Evolutionary conservation across 2,329 filamentous ascomycete species (phyloP).

Genomic region (Xylariaceae sp.): DNA sequence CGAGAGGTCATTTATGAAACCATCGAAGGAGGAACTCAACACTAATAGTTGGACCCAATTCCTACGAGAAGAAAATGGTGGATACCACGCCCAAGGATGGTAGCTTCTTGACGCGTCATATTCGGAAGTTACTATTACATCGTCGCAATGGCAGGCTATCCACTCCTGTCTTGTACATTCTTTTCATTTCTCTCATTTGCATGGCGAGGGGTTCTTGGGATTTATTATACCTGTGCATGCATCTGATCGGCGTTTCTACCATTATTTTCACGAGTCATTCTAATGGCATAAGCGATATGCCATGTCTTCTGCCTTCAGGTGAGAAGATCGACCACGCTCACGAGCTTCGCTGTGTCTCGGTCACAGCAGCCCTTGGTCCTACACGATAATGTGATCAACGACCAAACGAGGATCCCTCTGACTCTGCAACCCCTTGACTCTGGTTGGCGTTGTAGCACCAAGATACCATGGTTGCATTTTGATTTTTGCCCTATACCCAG

Average conservation of each 20-base stretch:
- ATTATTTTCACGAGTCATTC: conserved; percentile 29
- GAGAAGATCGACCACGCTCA: conserved; percentile 3
- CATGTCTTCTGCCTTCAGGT: conserved; percentile 18
- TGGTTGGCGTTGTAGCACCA: conserved; percentile 32
- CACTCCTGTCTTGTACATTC: conserved; percentile 30
- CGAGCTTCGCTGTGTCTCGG: conserved; percentile 17
- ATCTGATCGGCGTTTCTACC: conserved; percentile 33
- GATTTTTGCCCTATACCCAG: conserved; percentile 24
- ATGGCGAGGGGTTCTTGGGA: conserved; percentile 33
- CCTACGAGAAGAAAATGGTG: conserved; percentile 75
- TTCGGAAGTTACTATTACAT: conserved; percentile 8
- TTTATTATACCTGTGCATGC: conserved; percentile 35
- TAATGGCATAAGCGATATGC: conserved; percentile 26
- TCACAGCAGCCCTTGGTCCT: conserved; percentile 18
- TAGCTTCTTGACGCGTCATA: conserved; percentile 39
- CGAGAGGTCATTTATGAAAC: conserved; percentile 58
- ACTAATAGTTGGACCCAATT: conserved; percentile 80
- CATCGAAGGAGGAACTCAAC: conserved; percentile 56
- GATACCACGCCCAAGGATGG: conserved; percentile 85
- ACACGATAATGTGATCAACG: conserved; percentile 17
- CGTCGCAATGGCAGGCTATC: conserved; percentile 20
- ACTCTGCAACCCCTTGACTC: conserved; percentile 26
- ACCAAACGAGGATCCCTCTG: conserved; percentile 18
- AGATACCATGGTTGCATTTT: conserved; percentile 36
- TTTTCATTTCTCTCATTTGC: conserved; percentile 28